phyloP scores from a whole-genome alignment of 2,329 filamentous ascomycete genomes.

The Zymoseptoria pseudotritici region DNA sequence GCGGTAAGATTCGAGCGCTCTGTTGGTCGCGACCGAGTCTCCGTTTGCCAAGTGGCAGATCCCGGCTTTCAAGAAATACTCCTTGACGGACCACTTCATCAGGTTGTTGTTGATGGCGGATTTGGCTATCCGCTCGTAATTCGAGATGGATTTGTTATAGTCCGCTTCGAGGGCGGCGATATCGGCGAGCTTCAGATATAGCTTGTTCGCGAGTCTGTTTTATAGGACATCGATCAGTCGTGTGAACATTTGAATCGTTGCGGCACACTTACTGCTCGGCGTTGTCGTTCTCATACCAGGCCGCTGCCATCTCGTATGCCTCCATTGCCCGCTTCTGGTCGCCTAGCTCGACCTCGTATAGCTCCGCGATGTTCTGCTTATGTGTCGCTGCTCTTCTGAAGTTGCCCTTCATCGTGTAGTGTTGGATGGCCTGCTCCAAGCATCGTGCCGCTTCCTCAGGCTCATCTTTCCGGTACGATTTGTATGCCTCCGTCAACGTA shows the following conservation, averaged over 20 bases:
- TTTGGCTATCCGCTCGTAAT: conserved; percentile 73
- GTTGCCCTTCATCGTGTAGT: conserved; percentile 85
- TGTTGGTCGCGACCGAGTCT: conserved; percentile 70
- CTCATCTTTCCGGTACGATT: conserved; percentile 81
- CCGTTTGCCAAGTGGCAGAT: conserved; percentile 76
- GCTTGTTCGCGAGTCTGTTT: conserved; percentile 76
- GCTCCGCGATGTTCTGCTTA: conserved; percentile 79
- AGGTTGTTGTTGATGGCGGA: conserved; percentile 79
- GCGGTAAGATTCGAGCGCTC: conserved; percentile 73
- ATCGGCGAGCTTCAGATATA: conserved; percentile 87
- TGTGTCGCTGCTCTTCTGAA: conserved; percentile 84
- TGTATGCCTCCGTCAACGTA: conserved; percentile 82
- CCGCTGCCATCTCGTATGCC: conserved; percentile 75
- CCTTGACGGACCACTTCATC: conserved; percentile 90
- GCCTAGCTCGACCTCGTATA: conserved; percentile 74
- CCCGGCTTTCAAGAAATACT: conserved; percentile 89
- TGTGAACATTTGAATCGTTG: conserved; percentile 1
- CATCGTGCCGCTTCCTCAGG: conserved; percentile 77
- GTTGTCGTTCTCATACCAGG: conserved; percentile 84
- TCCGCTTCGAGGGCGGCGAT: conserved; percentile 73
- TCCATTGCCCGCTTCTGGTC: conserved; percentile 73
- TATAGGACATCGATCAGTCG: neutral
- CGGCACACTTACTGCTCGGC: conserved; percentile 60
- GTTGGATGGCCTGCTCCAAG: conserved; percentile 69
- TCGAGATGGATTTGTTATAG: conserved; percentile 73